Evolutionary conservation across 257 asterid genomes (phyloP).

Genomic region (Penstemon eatonii): DNA sequence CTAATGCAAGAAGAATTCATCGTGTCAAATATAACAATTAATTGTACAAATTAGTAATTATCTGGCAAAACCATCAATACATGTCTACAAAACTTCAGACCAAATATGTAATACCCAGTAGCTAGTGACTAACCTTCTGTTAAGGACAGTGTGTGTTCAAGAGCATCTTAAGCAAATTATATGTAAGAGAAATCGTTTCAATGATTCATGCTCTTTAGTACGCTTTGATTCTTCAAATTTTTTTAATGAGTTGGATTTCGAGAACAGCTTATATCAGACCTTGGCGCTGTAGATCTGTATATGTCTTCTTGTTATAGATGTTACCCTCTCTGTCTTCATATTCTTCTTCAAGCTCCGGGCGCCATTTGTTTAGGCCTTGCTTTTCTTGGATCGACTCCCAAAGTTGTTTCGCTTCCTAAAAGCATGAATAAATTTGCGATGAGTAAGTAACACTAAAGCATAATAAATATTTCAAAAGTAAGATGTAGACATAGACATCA

Average conservation of each 20-base stretch:
- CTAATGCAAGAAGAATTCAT: no score
- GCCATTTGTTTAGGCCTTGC: slow-evolving; percentile 91
- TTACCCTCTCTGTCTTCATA: slow-evolving; percentile 98
- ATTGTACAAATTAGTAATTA: no score
- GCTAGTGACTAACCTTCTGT: no score
- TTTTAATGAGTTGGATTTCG: neutral
- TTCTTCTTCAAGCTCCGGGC: slow-evolving; percentile 98
- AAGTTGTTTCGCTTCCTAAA: slow-evolving; percentile 93
- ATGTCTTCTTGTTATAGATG: slow-evolving; percentile 95
- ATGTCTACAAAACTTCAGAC: no score
- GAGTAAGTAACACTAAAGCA: neutral
- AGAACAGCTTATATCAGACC: slow-evolving; percentile 62
- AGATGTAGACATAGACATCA: neutral
- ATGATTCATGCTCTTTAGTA: neutral
- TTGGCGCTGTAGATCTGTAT: slow-evolving; percentile 93
- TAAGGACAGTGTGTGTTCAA: no score
- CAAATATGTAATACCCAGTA: no score
- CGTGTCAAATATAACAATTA: no score
- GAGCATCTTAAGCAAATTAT: no score
- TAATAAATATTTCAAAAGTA: neutral
- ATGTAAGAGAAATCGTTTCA: no score
- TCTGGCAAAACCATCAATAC: no score
- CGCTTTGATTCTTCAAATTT: neutral
- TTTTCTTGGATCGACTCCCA: slow-evolving; percentile 92
- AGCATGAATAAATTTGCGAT: slow-evolving; percentile 10